These are phyloP conservation scores for Coleophoma crateriformis DNA, from an alignment of 2,329 filamentous ascomycete genomes.

Conservation along the genomic window DNA sequence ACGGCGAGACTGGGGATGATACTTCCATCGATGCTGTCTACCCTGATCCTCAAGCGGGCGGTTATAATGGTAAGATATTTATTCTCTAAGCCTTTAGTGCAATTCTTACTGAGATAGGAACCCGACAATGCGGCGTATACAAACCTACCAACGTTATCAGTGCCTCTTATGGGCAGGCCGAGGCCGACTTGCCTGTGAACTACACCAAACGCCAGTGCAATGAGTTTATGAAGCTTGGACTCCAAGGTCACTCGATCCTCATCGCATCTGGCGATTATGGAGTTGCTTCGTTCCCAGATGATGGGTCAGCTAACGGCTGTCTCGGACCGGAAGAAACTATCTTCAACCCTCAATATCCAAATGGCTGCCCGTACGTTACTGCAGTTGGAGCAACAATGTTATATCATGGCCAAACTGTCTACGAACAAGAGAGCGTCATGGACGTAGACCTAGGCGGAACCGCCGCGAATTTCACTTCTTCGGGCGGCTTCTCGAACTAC, in stretches of 20 bases:
- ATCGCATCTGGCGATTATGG: slow-evolving; percentile 41
- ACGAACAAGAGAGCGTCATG: slow-evolving; percentile 1
- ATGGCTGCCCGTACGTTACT: slow-evolving; percentile 29
- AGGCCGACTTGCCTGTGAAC: slow-evolving; percentile 43
- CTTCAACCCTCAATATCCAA: slow-evolving; percentile 36
- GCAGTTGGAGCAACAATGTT: slow-evolving; percentile 26
- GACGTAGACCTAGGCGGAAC: background rate
- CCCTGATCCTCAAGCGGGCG: slow-evolving; percentile 30
- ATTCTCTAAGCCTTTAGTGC: background rate
- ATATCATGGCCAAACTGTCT: slow-evolving; percentile 23
- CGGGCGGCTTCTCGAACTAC: slow-evolving; percentile 11
- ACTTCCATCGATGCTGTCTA: slow-evolving; percentile 36
- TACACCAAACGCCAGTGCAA: slow-evolving; percentile 47
- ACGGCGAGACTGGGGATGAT: slow-evolving; percentile 33
- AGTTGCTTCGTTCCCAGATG: slow-evolving; percentile 29
- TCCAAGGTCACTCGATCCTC: slow-evolving; percentile 38
- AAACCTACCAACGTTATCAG: slow-evolving; percentile 29
- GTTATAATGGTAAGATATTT: slow-evolving; percentile 30
- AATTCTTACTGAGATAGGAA: background rate
- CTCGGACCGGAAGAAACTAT: slow-evolving; percentile 16
- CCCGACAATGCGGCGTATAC: slow-evolving; percentile 11
- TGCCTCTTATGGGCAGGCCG: slow-evolving; percentile 47
- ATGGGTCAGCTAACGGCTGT: slow-evolving; percentile 26
- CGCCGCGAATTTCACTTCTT: slow-evolving; percentile 18
- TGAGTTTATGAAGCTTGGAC: slow-evolving; percentile 45